A percentile compares a stretch with the other conserved stretches of the same genome.
Conservation (phyloP, 1,284 basidiomycete species). For the Wallemia mellicola region DNA sequence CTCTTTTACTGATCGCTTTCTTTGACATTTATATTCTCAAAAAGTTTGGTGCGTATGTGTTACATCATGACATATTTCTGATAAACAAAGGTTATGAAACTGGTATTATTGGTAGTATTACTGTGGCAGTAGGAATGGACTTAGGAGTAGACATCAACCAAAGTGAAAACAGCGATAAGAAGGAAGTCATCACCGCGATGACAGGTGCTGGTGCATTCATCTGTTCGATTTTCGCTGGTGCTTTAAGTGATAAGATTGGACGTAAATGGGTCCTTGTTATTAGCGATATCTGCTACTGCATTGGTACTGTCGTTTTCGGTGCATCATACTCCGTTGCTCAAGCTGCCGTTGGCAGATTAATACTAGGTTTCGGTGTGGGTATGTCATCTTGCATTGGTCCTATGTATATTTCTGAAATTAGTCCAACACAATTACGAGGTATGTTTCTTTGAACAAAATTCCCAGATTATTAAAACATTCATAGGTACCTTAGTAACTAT, state of each 20-base stretch:
- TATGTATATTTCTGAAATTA: conserved; percentile 16
- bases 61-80: not conserved
- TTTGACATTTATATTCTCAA: no score
- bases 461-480: no score
- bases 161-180: no score
- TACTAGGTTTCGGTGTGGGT: conserved; percentile 17
- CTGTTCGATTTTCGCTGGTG: conserved; percentile 12
- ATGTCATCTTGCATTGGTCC: conserved; percentile 15
- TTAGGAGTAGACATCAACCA: no score
- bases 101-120: not conserved
- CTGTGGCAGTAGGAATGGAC: not conserved
- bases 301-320: conserved; percentile 17
- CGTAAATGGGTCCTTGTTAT: conserved; percentile 14
- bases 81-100: not conserved
- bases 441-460: no score
- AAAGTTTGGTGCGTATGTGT: not conserved
- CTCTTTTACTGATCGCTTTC: not conserved
- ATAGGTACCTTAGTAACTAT: conserved; percentile 16
- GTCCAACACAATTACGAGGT: conserved; percentile 15
- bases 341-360: conserved; percentile 15
- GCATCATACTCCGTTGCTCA: conserved; percentile 13
- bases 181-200: conserved; percentile 60
- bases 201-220: conserved; percentile 25
- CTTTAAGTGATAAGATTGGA: conserved; percentile 14
- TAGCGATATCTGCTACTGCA: conserved; percentile 10